Base-by-base conservation (phyloP, 768 basidiomycete genomes). In the Suillus decipiens region DNA sequence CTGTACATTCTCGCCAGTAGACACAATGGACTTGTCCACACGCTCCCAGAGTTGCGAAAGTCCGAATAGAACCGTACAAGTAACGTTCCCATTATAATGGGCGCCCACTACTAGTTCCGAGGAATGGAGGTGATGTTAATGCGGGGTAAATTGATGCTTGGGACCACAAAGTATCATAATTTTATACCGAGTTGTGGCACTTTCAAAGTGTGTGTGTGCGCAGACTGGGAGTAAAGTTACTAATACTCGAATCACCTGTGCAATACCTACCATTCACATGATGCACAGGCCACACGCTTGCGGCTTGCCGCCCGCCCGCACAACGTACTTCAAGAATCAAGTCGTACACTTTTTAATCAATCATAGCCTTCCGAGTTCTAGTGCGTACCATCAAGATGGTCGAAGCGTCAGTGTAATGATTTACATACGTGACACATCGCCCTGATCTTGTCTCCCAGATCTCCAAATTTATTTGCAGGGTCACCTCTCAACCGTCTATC, bases 401-500 rank as follows among this genome's bases (percentile, higher is more conserved):
- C 48, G 75, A 76, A 64, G 69, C 71, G 75, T 75, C 64, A 71
- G 74, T 69, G 24, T 56, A 24, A 48, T 47, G 60, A 41, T 57
- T 42, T 22, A 33, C 39, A 50, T 41, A 45, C 41, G 37, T 28
- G 24, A 50, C 48, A 17, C 48, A 17, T 34, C 8, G 51, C 24
- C 39, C 45, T 50, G 59, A 62, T 68, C 61, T 28, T 22, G 22
- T 64, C 24, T 41, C 11, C 39, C 19, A 80, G 89, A 60, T 74
- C 78, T 58, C 72, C 78, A 33, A 84, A 85, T 66, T 85, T 85
- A 73, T 72, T 84, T 66, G 78, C 76, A 39, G 84, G 89, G 45
- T 90, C 92, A 61, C 86, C 90, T 48, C 76, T 93, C 37, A 93
- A 93, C 73, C 88, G 93, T 17, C 81, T 94, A 22, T 87, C 90